phyloP scores from a whole-genome alignment of 768 basidiomycete genomes.

The Hygrocybe coccinea region DNA sequence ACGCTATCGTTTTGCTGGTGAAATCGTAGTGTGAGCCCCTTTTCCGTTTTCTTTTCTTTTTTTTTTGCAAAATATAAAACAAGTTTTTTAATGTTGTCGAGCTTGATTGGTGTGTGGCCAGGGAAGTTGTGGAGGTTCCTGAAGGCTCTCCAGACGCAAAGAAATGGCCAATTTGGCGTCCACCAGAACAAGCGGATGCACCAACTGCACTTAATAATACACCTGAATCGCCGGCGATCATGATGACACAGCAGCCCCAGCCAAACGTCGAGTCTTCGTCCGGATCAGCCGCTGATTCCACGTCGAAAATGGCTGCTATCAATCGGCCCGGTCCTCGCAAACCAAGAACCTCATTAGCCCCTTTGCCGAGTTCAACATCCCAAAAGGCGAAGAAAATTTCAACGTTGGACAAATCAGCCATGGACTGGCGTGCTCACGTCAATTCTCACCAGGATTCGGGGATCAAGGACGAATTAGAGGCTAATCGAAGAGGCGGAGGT shows the following conservation, averaged over 20 bases:
- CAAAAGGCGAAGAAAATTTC: conserved; percentile 71
- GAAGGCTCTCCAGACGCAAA: conserved; percentile 72
- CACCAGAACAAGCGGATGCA: conserved; percentile 10
- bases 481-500: conserved; percentile 67
- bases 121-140: conserved; percentile 69
- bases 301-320: conserved; percentile 22
- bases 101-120: conserved; percentile 29
- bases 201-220: conserved; percentile 8
- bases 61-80: conserved; percentile 1
- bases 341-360: conserved; percentile 51
- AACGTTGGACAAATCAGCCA: conserved; percentile 78
- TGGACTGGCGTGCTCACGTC: conserved; percentile 79
- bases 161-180: conserved; percentile 61
- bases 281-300: conserved; percentile 4
- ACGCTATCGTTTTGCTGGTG: conserved; percentile 70
- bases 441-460: conserved; percentile 35
- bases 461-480: conserved; percentile 67
- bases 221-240: conserved; percentile 1
- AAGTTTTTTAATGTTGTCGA: conserved; percentile 5
- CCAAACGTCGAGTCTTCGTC: conserved; percentile 7
- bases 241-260: background rate
- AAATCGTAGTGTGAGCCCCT: conserved; percentile 61
- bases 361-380: conserved; percentile 43
- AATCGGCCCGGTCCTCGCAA: conserved; percentile 65
- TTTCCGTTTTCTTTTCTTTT: background rate